Evolutionary conservation across 257 asterid species (phyloP).

Genomic region (Nicotiana noctiflora): DNA sequence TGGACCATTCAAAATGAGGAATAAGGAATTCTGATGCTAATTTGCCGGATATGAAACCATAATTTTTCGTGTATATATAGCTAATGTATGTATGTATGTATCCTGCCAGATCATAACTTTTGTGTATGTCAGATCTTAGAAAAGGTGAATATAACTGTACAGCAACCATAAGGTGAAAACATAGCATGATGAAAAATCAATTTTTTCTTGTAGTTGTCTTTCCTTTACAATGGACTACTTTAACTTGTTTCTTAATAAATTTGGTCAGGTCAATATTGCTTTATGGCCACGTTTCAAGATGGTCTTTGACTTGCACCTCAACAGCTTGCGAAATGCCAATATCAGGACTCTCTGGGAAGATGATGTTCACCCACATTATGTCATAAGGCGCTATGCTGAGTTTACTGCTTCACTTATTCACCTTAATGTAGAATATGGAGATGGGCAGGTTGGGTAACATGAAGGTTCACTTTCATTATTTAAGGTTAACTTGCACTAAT

Average conservation of each 20-base stretch:
- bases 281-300: conserved; percentile 98
- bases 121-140: too few species aligned
- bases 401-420: conserved; percentile 89
- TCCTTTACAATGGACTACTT: neutral
- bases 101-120: too few species aligned
- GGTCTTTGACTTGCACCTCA: conserved; percentile 95
- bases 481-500: conserved; percentile 1
- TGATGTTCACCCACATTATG: conserved; percentile 96
- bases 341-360: conserved; percentile 85
- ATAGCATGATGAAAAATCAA: neutral
- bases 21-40: neutral
- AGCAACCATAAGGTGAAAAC: neutral
- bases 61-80: too few species aligned
- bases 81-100: too few species aligned
- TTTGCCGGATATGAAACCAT: too few species aligned
- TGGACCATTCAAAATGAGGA: neutral
- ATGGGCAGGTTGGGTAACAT: conserved; percentile 73
- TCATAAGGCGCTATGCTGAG: conserved; percentile 97
- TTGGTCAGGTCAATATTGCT: conserved; percentile 75
- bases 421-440: conserved; percentile 89
- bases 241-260: neutral
- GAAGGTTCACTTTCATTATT: conserved; percentile 8
- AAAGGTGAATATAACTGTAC: neutral
- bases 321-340: conserved; percentile 80
- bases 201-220: neutral